Percentiles rank a stretch among this genome's conserved stretches.
These are phyloP conservation scores for maize (Zea mays) DNA, from an alignment of 176 grass and related monocot species.

Conservation along the genomic window DNA sequence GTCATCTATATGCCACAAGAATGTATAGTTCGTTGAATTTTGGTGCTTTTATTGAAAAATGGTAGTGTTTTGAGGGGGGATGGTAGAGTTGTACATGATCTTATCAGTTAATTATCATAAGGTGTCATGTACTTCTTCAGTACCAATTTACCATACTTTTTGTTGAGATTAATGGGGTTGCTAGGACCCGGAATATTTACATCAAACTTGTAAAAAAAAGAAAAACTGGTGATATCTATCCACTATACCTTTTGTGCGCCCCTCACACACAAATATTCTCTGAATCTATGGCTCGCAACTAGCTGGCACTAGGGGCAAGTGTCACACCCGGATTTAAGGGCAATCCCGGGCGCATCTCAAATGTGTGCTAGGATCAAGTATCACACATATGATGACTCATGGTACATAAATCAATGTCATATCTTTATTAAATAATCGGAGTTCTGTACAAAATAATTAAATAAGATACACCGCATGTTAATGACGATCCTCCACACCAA, in stretches of 20 bases:
- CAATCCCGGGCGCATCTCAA: too few relatives aligned
- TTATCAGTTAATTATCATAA: conserved; percentile 1
- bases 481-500: too few relatives aligned
- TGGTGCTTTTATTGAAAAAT: background rate
- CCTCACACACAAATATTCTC: background rate
- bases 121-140: background rate
- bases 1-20: background rate
- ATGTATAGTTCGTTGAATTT: background rate
- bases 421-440: too few relatives aligned
- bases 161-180: background rate
- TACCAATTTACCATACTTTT: background rate
- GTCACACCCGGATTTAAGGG: too few relatives aligned
- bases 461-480: too few relatives aligned
- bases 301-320: too few relatives aligned
- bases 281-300: too few relatives aligned
- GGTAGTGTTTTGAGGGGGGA: background rate
- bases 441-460: too few relatives aligned
- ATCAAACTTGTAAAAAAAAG: background rate
- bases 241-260: background rate
- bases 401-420: too few relatives aligned
- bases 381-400: too few relatives aligned
- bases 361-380: too few relatives aligned
- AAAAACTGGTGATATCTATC: background rate
- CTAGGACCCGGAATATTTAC: background rate
- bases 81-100: background rate